Base-by-base conservation (phyloP, 768 basidiomycete genomes). In the Daedalea quercina region DNA sequence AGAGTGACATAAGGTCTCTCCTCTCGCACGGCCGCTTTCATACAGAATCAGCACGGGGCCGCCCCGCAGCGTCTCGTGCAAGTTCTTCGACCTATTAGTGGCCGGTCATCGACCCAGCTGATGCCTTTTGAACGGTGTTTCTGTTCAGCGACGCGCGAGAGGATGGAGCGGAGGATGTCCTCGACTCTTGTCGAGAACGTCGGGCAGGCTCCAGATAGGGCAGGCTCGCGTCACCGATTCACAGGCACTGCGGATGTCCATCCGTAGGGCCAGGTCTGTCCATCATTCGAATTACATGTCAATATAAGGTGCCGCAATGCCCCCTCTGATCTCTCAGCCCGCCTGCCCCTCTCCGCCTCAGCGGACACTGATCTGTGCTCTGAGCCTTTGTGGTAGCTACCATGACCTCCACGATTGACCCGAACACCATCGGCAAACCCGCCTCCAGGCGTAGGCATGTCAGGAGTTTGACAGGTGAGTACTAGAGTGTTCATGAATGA, bases 361-460 rank as follows among this genome's bases (percentile, higher is more conserved):
- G 28, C 28, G 28, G 28, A 6, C 28, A 6, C 28, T n/a, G n/a
- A n/a, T n/a, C 6, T 31, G 6, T 31, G 28, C 28, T 31, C 28
- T 31, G 37, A 40, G 37, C 17, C 19, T 40, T 6, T 17, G 37
- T 15, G 15, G 37, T 15, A 6, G 37, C 37, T 52, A 47, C 11
- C 49, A 63, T 63, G 61, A 63, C 59, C 24, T 60, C 61, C 43
- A 63, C 59, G 48, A 63, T 63, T 56, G 61, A 63, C 54, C 53
- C 58, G 24, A 50, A 41, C 25, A 48, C 43, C 44, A 63, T 63
- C 52, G 61, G 61, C n/a, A 70, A 66, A 33, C 57, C 60, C 41
- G 26, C 26, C 19, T 72, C 77, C 34, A 76, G 84, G 55, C 76
- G 80, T 54, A 54, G 55, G 47, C 87, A 88, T 70, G 82, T 85